phyloP scores from a whole-genome alignment of 306 rosid genomes.

The Cucumis cinereus region DNA sequence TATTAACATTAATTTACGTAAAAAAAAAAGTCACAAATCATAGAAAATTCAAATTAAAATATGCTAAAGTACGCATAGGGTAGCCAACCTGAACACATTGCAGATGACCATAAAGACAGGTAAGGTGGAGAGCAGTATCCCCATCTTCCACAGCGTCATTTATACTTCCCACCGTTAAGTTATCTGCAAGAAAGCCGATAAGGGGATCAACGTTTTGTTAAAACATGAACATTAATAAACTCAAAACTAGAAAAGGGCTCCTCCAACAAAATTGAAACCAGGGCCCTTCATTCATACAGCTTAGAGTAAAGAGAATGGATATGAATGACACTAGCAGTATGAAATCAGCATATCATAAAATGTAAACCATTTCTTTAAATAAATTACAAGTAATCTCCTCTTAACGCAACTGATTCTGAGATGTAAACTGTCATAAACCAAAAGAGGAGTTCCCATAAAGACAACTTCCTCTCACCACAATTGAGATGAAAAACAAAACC shows the following conservation, averaged over 20 bases:
- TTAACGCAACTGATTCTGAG: not conserved
- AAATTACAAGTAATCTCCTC: not conserved
- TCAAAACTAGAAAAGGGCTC: not conserved
- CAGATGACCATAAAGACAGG: slow-evolving; percentile 78
- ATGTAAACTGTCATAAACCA: not conserved
- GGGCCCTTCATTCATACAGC: not conserved
- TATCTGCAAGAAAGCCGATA: slow-evolving; percentile 32
- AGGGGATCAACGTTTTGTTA: slow-evolving; percentile 9
- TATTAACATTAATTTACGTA: slow-evolving; percentile 9
- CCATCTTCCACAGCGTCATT: slow-evolving; percentile 95
- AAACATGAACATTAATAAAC: not conserved
- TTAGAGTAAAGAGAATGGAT: not conserved
- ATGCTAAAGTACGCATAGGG: not conserved
- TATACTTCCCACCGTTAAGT: slow-evolving; percentile 50
- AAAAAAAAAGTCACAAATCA: not conserved
- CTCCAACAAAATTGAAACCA: not conserved
- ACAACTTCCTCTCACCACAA: not conserved
- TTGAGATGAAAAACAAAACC: not conserved
- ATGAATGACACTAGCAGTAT: not conserved
- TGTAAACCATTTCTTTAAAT: not conserved
- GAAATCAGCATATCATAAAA: not conserved
- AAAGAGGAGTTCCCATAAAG: not conserved
- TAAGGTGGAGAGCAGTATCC: slow-evolving; percentile 75
- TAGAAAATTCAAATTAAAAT: not conserved
- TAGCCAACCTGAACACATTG: slow-evolving; percentile 53